A percentile compares a stretch with the other conserved stretches of the same genome.
Conservation (phyloP, 1,139 yeast genomes). For the Trichomonascaceae sp. region DNA sequence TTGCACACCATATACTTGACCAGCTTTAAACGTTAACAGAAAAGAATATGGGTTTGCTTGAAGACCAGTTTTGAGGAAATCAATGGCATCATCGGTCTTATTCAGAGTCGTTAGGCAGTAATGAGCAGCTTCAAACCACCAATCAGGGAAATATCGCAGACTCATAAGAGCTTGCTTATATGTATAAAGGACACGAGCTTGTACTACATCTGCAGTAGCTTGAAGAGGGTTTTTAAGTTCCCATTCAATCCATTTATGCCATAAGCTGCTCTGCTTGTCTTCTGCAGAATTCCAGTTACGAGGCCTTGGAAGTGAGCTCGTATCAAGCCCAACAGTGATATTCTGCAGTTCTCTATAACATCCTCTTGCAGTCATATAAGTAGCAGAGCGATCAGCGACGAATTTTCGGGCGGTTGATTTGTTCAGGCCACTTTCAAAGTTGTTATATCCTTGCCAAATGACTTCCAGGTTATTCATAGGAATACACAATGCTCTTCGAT, state of each 20-base stretch:
- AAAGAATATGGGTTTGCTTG: conserved; percentile 67
- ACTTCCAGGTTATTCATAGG: conserved; percentile 73
- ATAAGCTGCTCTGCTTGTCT: conserved; percentile 41
- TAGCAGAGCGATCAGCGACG: conserved; percentile 74
- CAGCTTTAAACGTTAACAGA: conserved; percentile 57
- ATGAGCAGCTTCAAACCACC: conserved; percentile 70
- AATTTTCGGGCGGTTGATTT: conserved; percentile 78
- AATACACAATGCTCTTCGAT: conserved; percentile 58
- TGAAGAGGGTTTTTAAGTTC: conserved; percentile 69
- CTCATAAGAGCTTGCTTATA: conserved; percentile 63
- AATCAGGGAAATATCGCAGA: conserved; percentile 68
- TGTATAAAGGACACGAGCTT: conserved; percentile 63
- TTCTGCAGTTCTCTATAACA: conserved; percentile 66
- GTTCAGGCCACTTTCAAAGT: conserved; percentile 76
- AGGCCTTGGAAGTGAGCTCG: conserved; percentile 36
- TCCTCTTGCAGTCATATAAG: conserved; percentile 86
- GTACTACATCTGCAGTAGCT: conserved; percentile 42
- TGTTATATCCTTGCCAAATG: conserved; percentile 74
- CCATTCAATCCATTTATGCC: conserved; percentile 77
- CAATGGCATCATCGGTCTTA: conserved; percentile 29
- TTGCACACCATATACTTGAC: conserved; percentile 64
- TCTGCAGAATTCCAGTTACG: conserved; percentile 31
- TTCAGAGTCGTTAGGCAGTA: conserved; percentile 26
- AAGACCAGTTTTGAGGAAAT: conserved; percentile 51
- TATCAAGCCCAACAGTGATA: conserved; percentile 44